These are phyloP conservation scores for Cornus controversa DNA, from an alignment of 148 eudicot species.

Conservation along the genomic window DNA sequence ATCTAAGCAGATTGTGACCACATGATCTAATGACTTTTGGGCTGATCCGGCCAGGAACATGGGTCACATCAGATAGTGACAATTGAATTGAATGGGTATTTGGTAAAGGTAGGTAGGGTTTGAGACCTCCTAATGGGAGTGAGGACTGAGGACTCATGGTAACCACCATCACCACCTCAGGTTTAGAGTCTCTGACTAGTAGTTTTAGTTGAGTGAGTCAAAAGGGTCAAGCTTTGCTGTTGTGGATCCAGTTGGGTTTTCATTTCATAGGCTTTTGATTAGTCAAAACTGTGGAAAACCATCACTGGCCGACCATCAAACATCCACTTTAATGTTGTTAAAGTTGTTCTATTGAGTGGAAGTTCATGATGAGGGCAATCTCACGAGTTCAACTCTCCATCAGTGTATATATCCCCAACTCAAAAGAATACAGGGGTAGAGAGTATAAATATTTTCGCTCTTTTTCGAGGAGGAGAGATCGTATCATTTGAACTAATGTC, in stretches of 20 bases:
- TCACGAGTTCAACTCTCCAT: too few relatives aligned
- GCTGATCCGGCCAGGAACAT: not conserved
- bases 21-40: not conserved
- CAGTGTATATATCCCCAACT: too few relatives aligned
- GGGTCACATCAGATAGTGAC: slow-evolving; percentile 20
- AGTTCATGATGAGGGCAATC: too few relatives aligned
- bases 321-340: not conserved
- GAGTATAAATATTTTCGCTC: too few relatives aligned
- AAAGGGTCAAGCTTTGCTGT: not conserved
- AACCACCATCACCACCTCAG: not conserved
- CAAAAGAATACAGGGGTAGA: too few relatives aligned
- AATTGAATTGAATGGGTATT: not conserved
- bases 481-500: too few relatives aligned
- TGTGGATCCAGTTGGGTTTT: not conserved
- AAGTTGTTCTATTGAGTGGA: too few relatives aligned
- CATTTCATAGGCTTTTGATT: slow-evolving; percentile 9
- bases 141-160: not conserved
- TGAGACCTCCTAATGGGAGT: not conserved
- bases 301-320: slow-evolving; percentile 8
- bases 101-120: not conserved
- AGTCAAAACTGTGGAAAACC: slow-evolving; percentile 14
- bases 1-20: slow-evolving; percentile 3
- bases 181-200: too few relatives aligned
- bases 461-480: too few relatives aligned
- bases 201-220: not conserved